Conservation (phyloP, 148 eudicot species). For the Dianthus caryophyllus region DNA sequence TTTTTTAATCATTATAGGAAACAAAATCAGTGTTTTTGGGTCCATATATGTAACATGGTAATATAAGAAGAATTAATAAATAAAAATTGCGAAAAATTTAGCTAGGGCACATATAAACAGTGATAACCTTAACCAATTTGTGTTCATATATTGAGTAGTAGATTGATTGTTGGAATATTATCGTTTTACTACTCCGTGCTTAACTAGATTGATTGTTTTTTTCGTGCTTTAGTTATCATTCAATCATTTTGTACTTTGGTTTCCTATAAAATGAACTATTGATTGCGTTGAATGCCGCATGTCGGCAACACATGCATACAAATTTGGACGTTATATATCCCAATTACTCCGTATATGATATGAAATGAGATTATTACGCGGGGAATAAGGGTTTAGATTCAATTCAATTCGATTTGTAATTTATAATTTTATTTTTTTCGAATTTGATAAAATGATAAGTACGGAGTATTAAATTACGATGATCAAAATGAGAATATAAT, state of each 20-base stretch:
- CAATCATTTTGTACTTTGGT: conserved; percentile 1
- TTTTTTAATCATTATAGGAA: conserved; percentile 19
- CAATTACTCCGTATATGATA: too few relatives aligned
- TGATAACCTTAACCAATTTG: not conserved
- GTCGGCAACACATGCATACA: not conserved
- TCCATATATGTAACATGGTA: conserved; percentile 12
- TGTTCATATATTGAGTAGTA: not conserved
- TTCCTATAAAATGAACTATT: conserved; percentile 10
- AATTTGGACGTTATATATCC: too few relatives aligned
- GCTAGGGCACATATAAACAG: not conserved
- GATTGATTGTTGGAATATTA: conserved; percentile 17
- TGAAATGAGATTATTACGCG: too few relatives aligned
- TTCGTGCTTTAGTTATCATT: not conserved
- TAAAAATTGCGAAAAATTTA: not conserved
- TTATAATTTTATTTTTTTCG: too few relatives aligned
- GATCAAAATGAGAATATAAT: too few relatives aligned
- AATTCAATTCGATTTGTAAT: too few relatives aligned
- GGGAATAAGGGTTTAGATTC: too few relatives aligned
- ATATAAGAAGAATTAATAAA: not conserved
- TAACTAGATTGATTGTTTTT: not conserved
- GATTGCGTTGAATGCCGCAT: not conserved
- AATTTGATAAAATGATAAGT: too few relatives aligned
- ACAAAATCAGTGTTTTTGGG: conserved; percentile 18
- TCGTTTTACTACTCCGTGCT: not conserved
- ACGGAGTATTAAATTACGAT: too few relatives aligned